These are phyloP conservation scores for Phytophthora constricta DNA, from an alignment of 352 stramenopile species.

Conservation along the genomic window DNA sequence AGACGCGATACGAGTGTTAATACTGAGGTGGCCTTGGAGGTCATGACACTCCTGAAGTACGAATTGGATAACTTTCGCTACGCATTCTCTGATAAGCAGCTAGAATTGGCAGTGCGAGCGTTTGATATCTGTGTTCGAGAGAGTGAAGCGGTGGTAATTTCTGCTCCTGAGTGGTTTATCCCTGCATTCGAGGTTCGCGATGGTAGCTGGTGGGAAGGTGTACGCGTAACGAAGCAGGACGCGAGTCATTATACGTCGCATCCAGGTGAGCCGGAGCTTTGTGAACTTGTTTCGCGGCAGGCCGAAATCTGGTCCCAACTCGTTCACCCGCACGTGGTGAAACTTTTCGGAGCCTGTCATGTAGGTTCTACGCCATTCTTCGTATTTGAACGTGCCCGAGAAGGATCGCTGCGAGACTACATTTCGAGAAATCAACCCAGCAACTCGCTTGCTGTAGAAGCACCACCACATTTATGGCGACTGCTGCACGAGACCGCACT, in stretches of 20 bases:
- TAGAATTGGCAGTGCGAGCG: conserved; percentile 11
- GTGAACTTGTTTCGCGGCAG: conserved; percentile 28
- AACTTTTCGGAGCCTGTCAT: conserved; percentile 40
- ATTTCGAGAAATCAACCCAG: conserved; percentile 1
- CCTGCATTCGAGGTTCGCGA: conserved; percentile 32
- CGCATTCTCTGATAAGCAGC: conserved; percentile 19
- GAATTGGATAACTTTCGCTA: conserved; percentile 41
- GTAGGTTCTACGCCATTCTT: conserved; percentile 28
- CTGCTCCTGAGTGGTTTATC: conserved; percentile 36
- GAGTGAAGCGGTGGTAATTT: conserved; percentile 2
- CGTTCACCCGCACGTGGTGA: conserved; percentile 39
- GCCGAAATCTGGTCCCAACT: conserved; percentile 41
- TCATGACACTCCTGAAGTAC: conserved; percentile 33
- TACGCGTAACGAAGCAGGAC: conserved; percentile 26
- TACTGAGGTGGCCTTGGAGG: conserved; percentile 17
- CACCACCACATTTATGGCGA: conserved; percentile 21
- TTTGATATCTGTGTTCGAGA: conserved; percentile 20
- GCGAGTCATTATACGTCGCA: not conserved
- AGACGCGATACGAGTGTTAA: conserved; percentile 1
- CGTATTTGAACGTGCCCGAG: conserved; percentile 26
- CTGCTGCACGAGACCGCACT: conserved; percentile 30
- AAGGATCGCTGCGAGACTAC: conserved; percentile 25
- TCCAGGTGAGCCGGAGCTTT: not conserved
- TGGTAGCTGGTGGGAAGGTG: conserved; percentile 40
- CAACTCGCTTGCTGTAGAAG: conserved; percentile 1